These are phyloP conservation scores for Talaromyces sp. DNA, from an alignment of 2,329 filamentous ascomycete species.

Conservation along the genomic window DNA sequence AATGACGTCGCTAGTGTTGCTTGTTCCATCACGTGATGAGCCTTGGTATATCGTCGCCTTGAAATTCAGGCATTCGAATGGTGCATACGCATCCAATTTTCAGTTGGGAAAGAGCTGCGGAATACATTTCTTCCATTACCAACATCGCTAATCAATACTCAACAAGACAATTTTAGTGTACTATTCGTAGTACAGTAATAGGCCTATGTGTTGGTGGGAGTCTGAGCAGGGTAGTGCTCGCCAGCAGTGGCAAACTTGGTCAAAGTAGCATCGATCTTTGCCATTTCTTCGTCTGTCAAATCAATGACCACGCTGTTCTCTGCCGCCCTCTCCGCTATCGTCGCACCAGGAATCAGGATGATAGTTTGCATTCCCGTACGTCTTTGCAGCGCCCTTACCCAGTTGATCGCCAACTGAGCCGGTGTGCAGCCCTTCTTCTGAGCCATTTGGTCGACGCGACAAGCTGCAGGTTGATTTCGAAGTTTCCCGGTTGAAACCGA, in stretches of 20 bases:
- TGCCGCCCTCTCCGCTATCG: slow-evolving; percentile 34
- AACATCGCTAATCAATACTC: not conserved
- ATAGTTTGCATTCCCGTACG: slow-evolving; percentile 30
- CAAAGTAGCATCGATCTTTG: slow-evolving; percentile 17
- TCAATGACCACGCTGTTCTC: slow-evolving; percentile 42
- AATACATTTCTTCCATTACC: not conserved
- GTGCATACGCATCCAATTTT: not conserved
- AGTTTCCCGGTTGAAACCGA: slow-evolving; percentile 51
- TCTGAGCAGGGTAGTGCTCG: slow-evolving; percentile 8
- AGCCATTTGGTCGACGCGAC: slow-evolving; percentile 46
- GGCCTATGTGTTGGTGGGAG: not conserved
- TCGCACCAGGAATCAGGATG: slow-evolving; percentile 45
- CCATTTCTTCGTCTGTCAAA: slow-evolving; percentile 42
- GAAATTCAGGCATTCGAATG: not conserved
- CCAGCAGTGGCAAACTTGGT: slow-evolving; percentile 17
- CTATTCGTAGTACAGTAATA: not conserved
- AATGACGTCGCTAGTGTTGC: not conserved
- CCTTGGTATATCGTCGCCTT: not conserved
- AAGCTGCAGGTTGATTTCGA: slow-evolving; percentile 50
- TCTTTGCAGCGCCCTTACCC: slow-evolving; percentile 37
- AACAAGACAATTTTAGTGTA: not conserved
- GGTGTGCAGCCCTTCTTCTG: slow-evolving; percentile 41
- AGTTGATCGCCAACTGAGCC: slow-evolving; percentile 49
- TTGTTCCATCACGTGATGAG: not conserved
- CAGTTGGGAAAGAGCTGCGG: not conserved